Evolutionary conservation across 2,329 filamentous ascomycete species (phyloP).

Genomic region (Botrytis fabae): DNA sequence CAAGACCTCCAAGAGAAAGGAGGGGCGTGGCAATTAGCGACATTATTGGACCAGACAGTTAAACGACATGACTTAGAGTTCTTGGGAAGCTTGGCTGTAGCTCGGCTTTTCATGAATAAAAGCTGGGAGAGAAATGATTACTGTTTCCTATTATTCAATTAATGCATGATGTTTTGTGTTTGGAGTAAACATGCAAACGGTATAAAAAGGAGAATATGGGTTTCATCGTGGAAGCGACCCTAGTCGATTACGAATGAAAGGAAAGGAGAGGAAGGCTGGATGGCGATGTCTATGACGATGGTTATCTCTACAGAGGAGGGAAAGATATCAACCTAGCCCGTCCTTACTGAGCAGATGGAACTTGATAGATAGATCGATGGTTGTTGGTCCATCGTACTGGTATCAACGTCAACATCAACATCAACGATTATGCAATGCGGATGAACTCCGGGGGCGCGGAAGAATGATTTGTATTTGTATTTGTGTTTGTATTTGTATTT

Average conservation of each 20-base stretch:
- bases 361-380: not conserved
- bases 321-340: not conserved
- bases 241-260: not conserved
- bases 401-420: not conserved
- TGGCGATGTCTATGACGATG: not conserved
- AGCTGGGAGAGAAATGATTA: not conserved
- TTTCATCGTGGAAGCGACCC: not conserved
- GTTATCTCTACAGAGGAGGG: not conserved
- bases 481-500: not conserved
- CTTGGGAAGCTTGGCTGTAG: not conserved
- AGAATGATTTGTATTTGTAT: not conserved
- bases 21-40: not conserved
- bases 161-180: conserved; percentile 12
- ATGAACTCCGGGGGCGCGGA: not conserved
- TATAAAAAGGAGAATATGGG: not conserved
- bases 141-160: not conserved
- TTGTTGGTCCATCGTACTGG: not conserved
- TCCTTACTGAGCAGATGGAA: not conserved
- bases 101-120: not conserved
- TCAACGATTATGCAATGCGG: not conserved
- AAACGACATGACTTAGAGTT: not conserved
- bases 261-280: not conserved
- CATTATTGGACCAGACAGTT: not conserved
- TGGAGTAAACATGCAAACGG: not conserved
- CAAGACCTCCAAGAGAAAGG: not conserved